Percentiles rank a stretch among this genome's conserved stretches.
Conservation (phyloP, 495 filamentous ascomycete species). For the Chaetomium fimeti region DNA sequence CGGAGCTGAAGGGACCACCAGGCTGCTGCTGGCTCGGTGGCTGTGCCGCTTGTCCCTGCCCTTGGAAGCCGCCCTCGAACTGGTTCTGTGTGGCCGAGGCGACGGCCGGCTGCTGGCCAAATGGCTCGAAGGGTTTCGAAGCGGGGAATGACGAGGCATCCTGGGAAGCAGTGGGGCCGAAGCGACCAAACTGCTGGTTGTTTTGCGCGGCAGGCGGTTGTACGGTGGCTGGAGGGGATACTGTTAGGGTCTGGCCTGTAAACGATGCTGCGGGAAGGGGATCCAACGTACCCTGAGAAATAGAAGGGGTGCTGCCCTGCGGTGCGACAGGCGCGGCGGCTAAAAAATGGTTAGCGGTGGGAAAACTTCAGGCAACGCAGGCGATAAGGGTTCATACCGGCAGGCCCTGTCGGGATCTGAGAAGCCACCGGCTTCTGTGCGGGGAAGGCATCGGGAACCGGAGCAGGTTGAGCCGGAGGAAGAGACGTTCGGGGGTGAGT, state of each 20-base stretch:
- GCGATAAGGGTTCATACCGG: constrained; percentile 38
- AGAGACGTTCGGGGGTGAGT: constrained; percentile 87
- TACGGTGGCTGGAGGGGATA: constrained; percentile 34
- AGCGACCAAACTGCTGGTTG: constrained; percentile 69
- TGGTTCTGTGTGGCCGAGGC: constrained; percentile 46
- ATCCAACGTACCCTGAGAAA: constrained; percentile 34
- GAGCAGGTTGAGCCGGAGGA: constrained; percentile 64
- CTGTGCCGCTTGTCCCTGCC: constrained; percentile 61
- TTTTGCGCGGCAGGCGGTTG: constrained; percentile 48
- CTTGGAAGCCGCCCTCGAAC: constrained; percentile 46
- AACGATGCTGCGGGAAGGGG: background rate
- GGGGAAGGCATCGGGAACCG: constrained; percentile 60
- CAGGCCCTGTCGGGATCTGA: constrained; percentile 50
- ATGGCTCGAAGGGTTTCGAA: constrained; percentile 87
- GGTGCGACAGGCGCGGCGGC: constrained; percentile 37
- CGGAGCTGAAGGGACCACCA: constrained; percentile 64
- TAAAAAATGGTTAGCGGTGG: constrained; percentile 35
- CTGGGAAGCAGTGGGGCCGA: constrained; percentile 55
- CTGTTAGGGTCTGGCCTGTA: constrained; percentile 31
- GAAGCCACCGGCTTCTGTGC: constrained; percentile 68
- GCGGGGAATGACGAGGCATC: constrained; percentile 57
- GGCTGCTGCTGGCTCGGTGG: constrained; percentile 53
- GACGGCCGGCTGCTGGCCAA: constrained; percentile 64
- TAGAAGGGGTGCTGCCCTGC: constrained; percentile 28
- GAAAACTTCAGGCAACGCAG: constrained; percentile 1